Percentiles rank a stretch among this genome's conserved stretches.
Conservation (phyloP, 2,329 filamentous ascomycete genomes). For the Ophiosphaerella korrae region DNA sequence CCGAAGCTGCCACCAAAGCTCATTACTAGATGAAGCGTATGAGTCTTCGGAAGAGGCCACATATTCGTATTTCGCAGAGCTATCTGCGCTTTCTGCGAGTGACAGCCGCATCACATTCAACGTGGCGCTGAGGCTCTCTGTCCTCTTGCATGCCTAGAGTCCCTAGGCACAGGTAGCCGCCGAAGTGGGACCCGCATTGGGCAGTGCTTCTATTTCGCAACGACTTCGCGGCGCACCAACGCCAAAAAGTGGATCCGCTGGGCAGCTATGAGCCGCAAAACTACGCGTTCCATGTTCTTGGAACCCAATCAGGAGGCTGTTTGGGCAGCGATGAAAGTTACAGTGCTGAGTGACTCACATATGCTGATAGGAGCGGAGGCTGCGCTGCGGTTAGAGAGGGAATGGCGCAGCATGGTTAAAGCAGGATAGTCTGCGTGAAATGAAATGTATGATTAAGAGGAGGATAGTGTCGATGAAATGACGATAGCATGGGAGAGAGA, state of each 20-base stretch:
- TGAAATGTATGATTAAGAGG: not conserved
- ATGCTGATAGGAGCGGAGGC: conserved; percentile 11
- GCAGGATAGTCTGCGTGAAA: conserved; percentile 9
- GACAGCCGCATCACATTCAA: not conserved
- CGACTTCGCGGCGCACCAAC: conserved; percentile 13
- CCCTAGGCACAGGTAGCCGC: conserved; percentile 24
- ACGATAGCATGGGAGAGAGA: not conserved
- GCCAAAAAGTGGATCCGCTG: conserved; percentile 31
- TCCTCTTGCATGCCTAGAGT: not conserved
- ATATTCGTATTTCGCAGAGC: not conserved
- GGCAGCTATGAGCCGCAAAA: conserved; percentile 33
- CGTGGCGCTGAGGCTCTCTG: conserved; percentile 4
- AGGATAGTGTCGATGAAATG: not conserved
- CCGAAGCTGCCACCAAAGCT: too few relatives aligned
- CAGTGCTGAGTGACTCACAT: conserved; percentile 27
- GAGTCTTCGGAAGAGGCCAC: not conserved
- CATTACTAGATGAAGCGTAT: too few relatives aligned
- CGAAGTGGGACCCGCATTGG: conserved; percentile 26
- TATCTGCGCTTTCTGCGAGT: not conserved
- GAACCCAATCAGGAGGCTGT: conserved; percentile 29
- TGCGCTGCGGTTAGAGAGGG: conserved; percentile 13
- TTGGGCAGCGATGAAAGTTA: conserved; percentile 30
- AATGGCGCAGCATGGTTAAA: conserved; percentile 7
- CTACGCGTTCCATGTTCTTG: conserved; percentile 14
- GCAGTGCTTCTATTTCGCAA: conserved; percentile 11